Percentiles rank a stretch among this genome's conserved stretches.
Evolutionary conservation across 2,329 filamentous ascomycete genomes (phyloP).

Genomic region (Fusarium tupiense): DNA sequence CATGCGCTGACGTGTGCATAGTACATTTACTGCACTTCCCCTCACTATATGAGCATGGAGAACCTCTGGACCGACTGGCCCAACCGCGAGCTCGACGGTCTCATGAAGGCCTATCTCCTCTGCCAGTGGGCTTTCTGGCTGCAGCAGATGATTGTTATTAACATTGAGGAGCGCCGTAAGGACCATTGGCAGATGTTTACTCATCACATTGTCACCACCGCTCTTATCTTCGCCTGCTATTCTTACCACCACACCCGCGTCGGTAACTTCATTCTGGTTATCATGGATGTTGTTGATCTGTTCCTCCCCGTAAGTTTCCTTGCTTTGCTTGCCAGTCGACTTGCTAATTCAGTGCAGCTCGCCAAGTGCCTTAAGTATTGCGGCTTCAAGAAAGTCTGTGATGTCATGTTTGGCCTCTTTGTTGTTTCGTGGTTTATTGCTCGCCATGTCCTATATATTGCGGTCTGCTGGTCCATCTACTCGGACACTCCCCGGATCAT

Average conservation of each 20-base stretch:
- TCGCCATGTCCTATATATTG: constrained; percentile 82
- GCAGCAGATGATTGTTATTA: constrained; percentile 92
- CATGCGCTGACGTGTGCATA: constrained; percentile 49
- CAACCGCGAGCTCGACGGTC: constrained; percentile 74
- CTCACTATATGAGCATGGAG: constrained; percentile 79
- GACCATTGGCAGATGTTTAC: constrained; percentile 96
- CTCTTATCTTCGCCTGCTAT: constrained; percentile 83
- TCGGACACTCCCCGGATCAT: constrained; percentile 33
- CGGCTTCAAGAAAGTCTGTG: constrained; percentile 79
- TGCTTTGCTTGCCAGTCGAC: constrained; percentile 72
- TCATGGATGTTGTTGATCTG: constrained; percentile 95
- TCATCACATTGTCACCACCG: constrained; percentile 90
- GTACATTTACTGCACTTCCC: constrained; percentile 83
- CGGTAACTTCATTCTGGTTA: constrained; percentile 85
- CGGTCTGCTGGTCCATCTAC: constrained; percentile 77
- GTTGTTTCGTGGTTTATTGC: constrained; percentile 85
- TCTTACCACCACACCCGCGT: constrained; percentile 87
- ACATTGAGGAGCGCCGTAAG: constrained; percentile 93
- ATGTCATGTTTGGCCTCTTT: constrained; percentile 85
- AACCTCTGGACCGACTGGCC: constrained; percentile 90
- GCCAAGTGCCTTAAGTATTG: constrained; percentile 96
- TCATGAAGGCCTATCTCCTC: constrained; percentile 90
- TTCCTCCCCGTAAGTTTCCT: constrained; percentile 85
- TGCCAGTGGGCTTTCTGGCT: constrained; percentile 93
- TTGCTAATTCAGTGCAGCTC: constrained; percentile 72